Base-by-base conservation (phyloP, 192 early-diverging fungal genomes). In the Backusella sp. region DNA sequence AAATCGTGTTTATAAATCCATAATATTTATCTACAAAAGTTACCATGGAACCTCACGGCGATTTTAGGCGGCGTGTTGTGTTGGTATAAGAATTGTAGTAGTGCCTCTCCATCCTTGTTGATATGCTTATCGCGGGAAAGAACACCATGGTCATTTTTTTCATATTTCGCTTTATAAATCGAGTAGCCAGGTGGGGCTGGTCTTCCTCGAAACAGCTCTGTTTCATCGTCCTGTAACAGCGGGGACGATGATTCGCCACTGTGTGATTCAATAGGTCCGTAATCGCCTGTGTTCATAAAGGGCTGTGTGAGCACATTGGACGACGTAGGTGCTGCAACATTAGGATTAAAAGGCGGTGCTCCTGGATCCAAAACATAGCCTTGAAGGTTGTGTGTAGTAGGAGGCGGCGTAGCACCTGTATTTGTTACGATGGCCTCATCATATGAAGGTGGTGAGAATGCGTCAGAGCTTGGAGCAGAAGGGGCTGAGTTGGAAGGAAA, bases 61-160 rank as follows among this genome's bases (percentile, higher is more conserved):
- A 83, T 79, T 32, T 53, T 49, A 7, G 82, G 82, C 2, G 53
- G 59, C 0, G 52, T 77, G 44, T 83, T 83, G 30, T 83, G 82
- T 11, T 79, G 56, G 26, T 75, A 44, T 66, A 83, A 36, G 36
- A 83, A 83, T 36, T 80, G 78, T 0, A 68, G 46, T 0, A 83
- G 46, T 35, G 82, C 82, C 44, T 83, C 82, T 5, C 75, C 76
- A 39, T 83, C 82, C 0, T 62, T 34, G 41, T 83, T 83, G 3
- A 83, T 68, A 35, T 83, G 82, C n/a, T 62, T 62, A 32, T 83
- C 82, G 3, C 76, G 68, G 15, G 82, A 83, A 32, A 83, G 19
- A 0, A 83, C 39, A 34, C 79, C 82, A 26, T 74, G 49, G 2
- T 52, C 41, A 36, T 36, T 72, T 3, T 11, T 53, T 35, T 65